Evolutionary conservation across 2,329 filamentous ascomycete genomes (phyloP).

Genomic region (Penicillium expansum): DNA sequence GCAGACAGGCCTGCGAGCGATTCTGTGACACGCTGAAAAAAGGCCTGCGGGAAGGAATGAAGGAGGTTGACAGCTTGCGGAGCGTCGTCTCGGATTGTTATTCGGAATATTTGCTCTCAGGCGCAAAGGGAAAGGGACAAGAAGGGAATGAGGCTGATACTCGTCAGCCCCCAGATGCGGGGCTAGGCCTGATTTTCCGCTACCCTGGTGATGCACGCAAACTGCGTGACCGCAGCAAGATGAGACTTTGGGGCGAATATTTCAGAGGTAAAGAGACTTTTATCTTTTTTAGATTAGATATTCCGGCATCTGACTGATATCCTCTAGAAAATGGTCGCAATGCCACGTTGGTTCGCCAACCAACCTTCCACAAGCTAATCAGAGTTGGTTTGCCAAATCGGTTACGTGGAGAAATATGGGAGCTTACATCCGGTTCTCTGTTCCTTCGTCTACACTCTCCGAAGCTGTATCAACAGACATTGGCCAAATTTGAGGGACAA

Average conservation of each 20-base stretch:
- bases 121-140: constrained; percentile 43
- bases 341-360: constrained; percentile 85
- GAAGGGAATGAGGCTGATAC: constrained; percentile 50
- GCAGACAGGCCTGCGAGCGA: constrained; percentile 81
- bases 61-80: constrained; percentile 80
- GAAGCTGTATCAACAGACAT: constrained; percentile 76
- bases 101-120: constrained; percentile 73
- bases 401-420: constrained; percentile 91
- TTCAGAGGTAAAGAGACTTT: constrained; percentile 54
- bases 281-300: background rate
- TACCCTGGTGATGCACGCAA: constrained; percentile 96
- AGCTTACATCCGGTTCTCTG: constrained; percentile 86
- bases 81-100: constrained; percentile 81
- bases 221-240: constrained; percentile 90
- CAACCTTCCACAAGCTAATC: constrained; percentile 96
- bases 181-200: constrained; percentile 85
- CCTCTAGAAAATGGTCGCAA: constrained; percentile 82
- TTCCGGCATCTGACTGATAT: constrained; percentile 11
- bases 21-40: constrained; percentile 96
- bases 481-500: constrained; percentile 76
- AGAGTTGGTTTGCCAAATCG: constrained; percentile 92
- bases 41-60: constrained; percentile 80
- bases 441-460: constrained; percentile 86
- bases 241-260: constrained; percentile 96
- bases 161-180: constrained; percentile 76